These are phyloP conservation scores for Sugiyamaella americana DNA, from an alignment of 805 yeast genomes.

Conservation along the genomic window DNA sequence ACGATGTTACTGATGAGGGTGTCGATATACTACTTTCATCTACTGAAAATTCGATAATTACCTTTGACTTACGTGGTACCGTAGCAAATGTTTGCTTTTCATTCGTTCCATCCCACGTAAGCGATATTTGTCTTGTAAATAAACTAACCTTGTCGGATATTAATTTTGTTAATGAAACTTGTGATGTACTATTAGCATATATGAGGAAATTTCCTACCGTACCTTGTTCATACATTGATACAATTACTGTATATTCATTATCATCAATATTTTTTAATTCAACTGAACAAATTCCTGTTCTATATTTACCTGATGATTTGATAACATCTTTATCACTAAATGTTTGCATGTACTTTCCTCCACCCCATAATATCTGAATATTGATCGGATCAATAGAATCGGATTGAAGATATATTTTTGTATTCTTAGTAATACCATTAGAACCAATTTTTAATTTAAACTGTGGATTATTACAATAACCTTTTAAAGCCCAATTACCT, in stretches of 20 bases:
- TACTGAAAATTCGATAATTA: slow-evolving; percentile 2
- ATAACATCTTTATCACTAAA: slow-evolving; percentile 33
- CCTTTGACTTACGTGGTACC: slow-evolving; percentile 1
- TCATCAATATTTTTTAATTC: slow-evolving; percentile 1
- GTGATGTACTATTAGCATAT: slow-evolving; percentile 20
- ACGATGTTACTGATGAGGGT: not conserved
- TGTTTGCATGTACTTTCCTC: slow-evolving; percentile 24
- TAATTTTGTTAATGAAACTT: slow-evolving; percentile 4
- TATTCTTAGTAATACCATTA: not conserved
- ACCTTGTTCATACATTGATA: slow-evolving; percentile 41
- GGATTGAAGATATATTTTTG: slow-evolving; percentile 25
- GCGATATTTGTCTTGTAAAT: slow-evolving; percentile 1
- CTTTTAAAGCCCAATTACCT: slow-evolving; percentile 46
- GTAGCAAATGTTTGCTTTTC: slow-evolving; percentile 9
- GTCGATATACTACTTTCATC: not conserved
- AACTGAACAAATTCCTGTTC: slow-evolving; percentile 14
- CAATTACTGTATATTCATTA: slow-evolving; percentile 41
- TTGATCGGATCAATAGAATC: slow-evolving; percentile 32
- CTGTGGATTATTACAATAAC: slow-evolving; percentile 53
- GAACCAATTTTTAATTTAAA: slow-evolving; percentile 31
- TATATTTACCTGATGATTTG: slow-evolving; percentile 33
- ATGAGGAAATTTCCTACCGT: slow-evolving; percentile 32
- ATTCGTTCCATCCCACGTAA: slow-evolving; percentile 17
- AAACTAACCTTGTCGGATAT: slow-evolving; percentile 12
- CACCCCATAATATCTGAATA: slow-evolving; percentile 40